These are phyloP conservation scores for Periconia sp. DNA, from an alignment of 2,329 filamentous ascomycete genomes.

Conservation along the genomic window DNA sequence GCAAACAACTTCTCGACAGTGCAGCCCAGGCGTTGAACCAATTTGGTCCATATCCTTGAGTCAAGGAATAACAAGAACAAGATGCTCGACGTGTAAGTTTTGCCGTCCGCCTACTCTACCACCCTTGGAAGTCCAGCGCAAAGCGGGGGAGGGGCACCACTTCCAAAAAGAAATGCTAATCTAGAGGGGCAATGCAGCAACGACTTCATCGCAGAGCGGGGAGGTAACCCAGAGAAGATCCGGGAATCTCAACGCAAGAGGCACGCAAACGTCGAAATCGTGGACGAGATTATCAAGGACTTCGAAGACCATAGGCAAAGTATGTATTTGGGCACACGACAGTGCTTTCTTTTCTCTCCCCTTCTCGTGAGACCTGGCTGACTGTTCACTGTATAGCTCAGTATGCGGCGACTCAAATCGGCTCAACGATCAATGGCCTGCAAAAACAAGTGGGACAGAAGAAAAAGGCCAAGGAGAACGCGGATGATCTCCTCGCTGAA, in stretches of 20 bases:
- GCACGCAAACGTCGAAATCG: conserved; percentile 72
- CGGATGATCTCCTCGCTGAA: conserved; percentile 74
- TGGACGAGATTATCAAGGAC: conserved; percentile 55
- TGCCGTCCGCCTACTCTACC: background rate
- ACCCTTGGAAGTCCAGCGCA: background rate
- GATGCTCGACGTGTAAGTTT: conserved; percentile 39
- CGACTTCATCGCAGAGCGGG: conserved; percentile 70
- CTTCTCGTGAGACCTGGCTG: background rate
- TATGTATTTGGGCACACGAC: conserved; percentile 32
- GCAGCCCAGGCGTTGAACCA: background rate
- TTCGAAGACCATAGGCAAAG: conserved; percentile 72
- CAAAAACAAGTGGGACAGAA: conserved; percentile 51
- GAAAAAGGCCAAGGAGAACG: conserved; percentile 62
- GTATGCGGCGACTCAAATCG: conserved; percentile 62
- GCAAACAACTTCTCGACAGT: conserved; percentile 5
- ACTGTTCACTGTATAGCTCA: conserved; percentile 53
- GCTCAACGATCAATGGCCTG: conserved; percentile 45
- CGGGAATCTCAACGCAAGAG: conserved; percentile 86
- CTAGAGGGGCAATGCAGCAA: conserved; percentile 42
- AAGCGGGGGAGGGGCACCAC: background rate
- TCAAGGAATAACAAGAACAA: conserved; percentile 1
- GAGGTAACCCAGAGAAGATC: conserved; percentile 88
- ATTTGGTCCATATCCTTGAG: background rate
- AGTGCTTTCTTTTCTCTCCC: background rate
- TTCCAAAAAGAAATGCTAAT: conserved; percentile 11